Base-by-base conservation (phyloP, 495 filamentous ascomycete species). In the Articulospora tetracladia region DNA sequence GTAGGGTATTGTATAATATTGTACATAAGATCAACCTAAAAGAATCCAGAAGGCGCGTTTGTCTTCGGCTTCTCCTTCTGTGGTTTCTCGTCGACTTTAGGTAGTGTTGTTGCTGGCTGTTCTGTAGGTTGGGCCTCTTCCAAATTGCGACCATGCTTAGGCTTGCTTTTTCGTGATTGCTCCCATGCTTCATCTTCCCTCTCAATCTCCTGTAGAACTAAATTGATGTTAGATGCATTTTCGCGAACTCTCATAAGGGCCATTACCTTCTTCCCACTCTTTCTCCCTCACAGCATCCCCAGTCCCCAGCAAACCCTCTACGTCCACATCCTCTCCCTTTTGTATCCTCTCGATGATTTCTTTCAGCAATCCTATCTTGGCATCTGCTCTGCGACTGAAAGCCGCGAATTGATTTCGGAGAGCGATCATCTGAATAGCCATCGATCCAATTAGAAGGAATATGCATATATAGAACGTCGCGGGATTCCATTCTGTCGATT, bases 401-500 rank as follows among this genome's bases (percentile, higher is more conserved):
- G 82, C 81, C 11, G 78, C 76, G 66, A 84, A 90, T 15, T 93
- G 86, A 56, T 87, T 89, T 70, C 84, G 87, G 62, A 98, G 69
- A 7, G 84, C 77, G 58, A 99, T 88, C 82, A 93, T 87, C 61
- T 97, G 87, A 64, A 99, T 96, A 13, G 92, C 87, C 73, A 97
- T 93, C 59, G 90, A 95, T 1, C 94, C 95, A 63, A 97, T 93
- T 60, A 97, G 80, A 41, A 97, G 78, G 66, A 91, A 92, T 55
- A 97, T 92, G 68, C 90, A 75, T 66, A 99, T 94, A 76, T 88
- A 97, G 67, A 92, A 92, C 0, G 90, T 97, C 15, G 90, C 90
- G 1, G 94, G 95, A 65, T 97, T 98, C 91, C 91, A 96, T 64
- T 85, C 84, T 63, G 87, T 91, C 17, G 79, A 77, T 55, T 80